Conservation (phyloP, 2,329 filamentous ascomycete genomes). For the Colletotrichum chlorophyti region DNA sequence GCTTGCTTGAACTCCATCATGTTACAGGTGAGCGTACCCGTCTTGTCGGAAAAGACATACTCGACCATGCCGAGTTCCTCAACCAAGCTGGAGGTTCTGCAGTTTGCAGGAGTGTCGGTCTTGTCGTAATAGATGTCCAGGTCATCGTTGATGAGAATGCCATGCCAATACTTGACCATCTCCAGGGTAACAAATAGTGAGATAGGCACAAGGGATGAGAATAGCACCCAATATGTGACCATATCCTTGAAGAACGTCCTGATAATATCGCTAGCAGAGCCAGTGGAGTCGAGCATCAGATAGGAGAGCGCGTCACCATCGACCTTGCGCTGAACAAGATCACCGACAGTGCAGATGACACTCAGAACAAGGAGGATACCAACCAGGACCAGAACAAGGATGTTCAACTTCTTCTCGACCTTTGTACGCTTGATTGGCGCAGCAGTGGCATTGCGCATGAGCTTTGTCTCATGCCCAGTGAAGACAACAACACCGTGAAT, state of each 20-base stretch:
- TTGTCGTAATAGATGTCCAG: conserved; percentile 98
- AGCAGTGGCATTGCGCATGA: conserved; percentile 98
- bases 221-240: conserved; percentile 98
- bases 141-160: conserved; percentile 97
- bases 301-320: conserved; percentile 72
- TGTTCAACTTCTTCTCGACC: conserved; percentile 92
- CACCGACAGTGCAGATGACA: conserved; percentile 88
- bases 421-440: conserved; percentile 97
- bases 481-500: conserved; percentile 96
- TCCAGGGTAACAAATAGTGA: conserved; percentile 98
- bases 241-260: conserved; percentile 91
- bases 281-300: conserved; percentile 69
- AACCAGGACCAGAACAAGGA: conserved; percentile 89
- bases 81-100: conserved; percentile 93
- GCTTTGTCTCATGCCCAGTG: conserved; percentile 96
- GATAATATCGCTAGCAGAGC: conserved; percentile 61
- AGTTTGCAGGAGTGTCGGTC: conserved; percentile 93
- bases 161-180: conserved; percentile 97
- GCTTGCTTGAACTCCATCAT: conserved; percentile 99
- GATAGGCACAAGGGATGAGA: conserved; percentile 95
- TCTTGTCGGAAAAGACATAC: conserved; percentile 98
- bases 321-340: conserved; percentile 78
- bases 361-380: conserved; percentile 84
- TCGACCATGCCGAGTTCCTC: conserved; percentile 98
- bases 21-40: conserved; percentile 95